Conservation (phyloP, 2,329 filamentous ascomycete species). For the Venturia oleaginea region DNA sequence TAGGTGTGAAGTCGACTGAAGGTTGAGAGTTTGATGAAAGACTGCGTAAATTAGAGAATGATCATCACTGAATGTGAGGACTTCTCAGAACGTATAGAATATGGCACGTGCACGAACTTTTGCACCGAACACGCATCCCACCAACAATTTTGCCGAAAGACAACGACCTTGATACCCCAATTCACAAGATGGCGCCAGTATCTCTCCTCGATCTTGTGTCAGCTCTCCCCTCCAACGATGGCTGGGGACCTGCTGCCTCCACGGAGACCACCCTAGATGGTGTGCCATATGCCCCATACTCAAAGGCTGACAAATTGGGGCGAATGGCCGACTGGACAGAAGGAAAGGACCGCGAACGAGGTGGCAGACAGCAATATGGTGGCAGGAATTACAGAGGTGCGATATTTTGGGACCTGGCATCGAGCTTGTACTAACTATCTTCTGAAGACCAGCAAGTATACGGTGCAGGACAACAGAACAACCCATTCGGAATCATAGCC, state of each 20-base stretch:
- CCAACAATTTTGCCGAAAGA: not conserved
- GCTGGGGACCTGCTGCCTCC: slow-evolving; percentile 77
- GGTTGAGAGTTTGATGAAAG: not conserved
- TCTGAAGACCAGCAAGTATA: slow-evolving; percentile 86
- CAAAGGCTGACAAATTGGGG: slow-evolving; percentile 95
- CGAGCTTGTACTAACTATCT: not conserved
- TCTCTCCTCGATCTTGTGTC: slow-evolving; percentile 40
- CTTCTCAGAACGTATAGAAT: not conserved
- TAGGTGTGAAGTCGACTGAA: not conserved
- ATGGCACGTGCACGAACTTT: not conserved
- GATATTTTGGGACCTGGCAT: not conserved
- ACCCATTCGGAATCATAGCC: slow-evolving; percentile 74
- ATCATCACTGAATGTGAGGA: not conserved
- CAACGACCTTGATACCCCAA: not conserved
- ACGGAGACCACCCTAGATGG: slow-evolving; percentile 84
- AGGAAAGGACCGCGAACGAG: slow-evolving; percentile 69
- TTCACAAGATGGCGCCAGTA: slow-evolving; percentile 34
- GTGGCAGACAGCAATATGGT: slow-evolving; percentile 72
- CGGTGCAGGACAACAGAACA: slow-evolving; percentile 73
- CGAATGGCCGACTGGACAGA: slow-evolving; percentile 99
- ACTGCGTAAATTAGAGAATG: not conserved
- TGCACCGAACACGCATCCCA: not conserved
- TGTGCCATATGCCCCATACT: slow-evolving; percentile 95
- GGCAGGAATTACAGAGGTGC: slow-evolving; percentile 89
- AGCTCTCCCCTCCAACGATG: slow-evolving; percentile 35